These are phyloP conservation scores for Cerioporus squamosus DNA, from an alignment of 1,284 basidiomycete species.

Conservation along the genomic window DNA sequence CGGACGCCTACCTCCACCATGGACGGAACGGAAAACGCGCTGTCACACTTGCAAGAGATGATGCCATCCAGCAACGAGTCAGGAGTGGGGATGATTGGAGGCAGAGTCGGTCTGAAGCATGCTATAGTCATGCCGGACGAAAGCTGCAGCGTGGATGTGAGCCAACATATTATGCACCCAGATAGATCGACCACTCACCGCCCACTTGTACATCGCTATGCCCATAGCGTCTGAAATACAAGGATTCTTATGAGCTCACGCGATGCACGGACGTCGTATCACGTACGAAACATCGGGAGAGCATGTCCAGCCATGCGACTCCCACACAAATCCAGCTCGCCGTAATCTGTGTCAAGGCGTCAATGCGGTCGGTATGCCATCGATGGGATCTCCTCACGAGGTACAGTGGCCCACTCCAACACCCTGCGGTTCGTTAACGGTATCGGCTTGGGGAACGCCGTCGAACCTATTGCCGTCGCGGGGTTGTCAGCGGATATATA, in stretches of 20 bases:
- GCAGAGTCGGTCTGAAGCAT: conserved; percentile 26
- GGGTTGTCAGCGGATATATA: too few relatives aligned
- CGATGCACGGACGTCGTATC: too few relatives aligned
- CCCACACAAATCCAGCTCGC: conserved; percentile 22
- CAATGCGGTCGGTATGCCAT: too few relatives aligned
- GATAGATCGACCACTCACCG: too few relatives aligned
- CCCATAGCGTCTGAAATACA: too few relatives aligned
- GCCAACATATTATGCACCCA: too few relatives aligned
- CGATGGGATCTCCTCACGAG: conserved; percentile 19
- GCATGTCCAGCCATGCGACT: neutral
- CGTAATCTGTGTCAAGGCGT: conserved; percentile 20
- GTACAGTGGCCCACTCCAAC: conserved; percentile 15
- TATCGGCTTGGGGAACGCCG: conserved; percentile 33
- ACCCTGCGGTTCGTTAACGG: conserved; percentile 19
- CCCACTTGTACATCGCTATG: too few relatives aligned
- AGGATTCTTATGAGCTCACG: neutral
- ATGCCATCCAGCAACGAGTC: conserved; percentile 28
- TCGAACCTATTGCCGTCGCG: too few relatives aligned
- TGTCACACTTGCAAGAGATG: conserved; percentile 21
- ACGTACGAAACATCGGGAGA: conserved; percentile 26
- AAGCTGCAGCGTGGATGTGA: too few relatives aligned
- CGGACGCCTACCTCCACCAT: conserved; percentile 33
- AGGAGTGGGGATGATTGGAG: conserved; percentile 30
- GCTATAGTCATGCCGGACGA: conserved; percentile 30
- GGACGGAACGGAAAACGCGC: conserved; percentile 32